Base-by-base conservation (phyloP, 495 filamentous ascomycete genomes). In the Aspergillus haitiensis region DNA sequence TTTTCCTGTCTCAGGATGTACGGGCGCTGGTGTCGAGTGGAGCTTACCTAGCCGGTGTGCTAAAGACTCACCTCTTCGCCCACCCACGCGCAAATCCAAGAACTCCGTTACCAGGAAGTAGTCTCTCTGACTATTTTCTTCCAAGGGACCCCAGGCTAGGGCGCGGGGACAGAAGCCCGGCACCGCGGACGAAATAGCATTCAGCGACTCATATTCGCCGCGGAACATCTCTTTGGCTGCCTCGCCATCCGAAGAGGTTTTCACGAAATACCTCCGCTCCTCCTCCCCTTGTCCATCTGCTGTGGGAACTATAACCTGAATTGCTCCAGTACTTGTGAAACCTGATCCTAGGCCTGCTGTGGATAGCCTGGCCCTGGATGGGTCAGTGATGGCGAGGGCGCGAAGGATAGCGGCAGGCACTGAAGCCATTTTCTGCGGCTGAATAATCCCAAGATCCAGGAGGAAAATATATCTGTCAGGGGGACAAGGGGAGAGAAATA, bases 51-150 rank as follows among this genome's bases (percentile, higher is more conserved):
- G 78, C 64, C 95, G 88, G 42, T 81, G 69, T 0, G 91, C 91
- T 2, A 98, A 73, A 0, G 84, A 81, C 56, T 31, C 81, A 67
- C 67, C 65, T 11, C 64, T 58, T 55, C 61, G 58, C 2, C 59
- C 31, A 61, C 67, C 69, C 15, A 56, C 59, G 0, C 75, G 64
- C 0, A 95, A 80, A 45, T 91, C 81, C 0, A 98, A 79, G 71
- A 91, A 98, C 61, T 93, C 89, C 0, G 91, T 96, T 0, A 80
- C 86, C 11, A 98, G 84, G 67, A 91, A 96, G 62, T 76, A 85
- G 31, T 73, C 82, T 55, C 71, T 72, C 15, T 67, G 67, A 1
- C 70, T 68, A n/a, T 69, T 66, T 5, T 82, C 76, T 32, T 75
- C 68, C 12, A 92, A 76, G 6, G 75, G 55, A 18, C 93, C 91